phyloP scores from a whole-genome alignment of 1,139 yeast species.

The Yamadazyma atmosphaerica region DNA sequence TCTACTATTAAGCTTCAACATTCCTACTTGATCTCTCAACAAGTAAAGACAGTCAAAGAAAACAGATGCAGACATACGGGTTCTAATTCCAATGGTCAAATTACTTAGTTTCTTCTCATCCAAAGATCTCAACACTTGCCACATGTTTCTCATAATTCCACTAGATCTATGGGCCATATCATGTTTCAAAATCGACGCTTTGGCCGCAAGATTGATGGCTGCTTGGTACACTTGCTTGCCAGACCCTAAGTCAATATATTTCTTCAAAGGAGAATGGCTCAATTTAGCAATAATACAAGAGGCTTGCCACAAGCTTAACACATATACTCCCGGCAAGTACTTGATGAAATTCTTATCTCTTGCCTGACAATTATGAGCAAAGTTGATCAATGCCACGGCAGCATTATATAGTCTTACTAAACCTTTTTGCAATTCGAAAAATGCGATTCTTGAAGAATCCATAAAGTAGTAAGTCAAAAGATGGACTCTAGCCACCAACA shows the following conservation, averaged over 20 bases:
- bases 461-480: constrained; percentile 77
- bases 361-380: constrained; percentile 61
- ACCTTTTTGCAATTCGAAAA: constrained; percentile 70
- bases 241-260: constrained; percentile 63
- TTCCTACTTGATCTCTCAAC: constrained; percentile 82
- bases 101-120: constrained; percentile 41
- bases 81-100: constrained; percentile 59
- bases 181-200: constrained; percentile 84
- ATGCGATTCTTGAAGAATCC: constrained; percentile 57
- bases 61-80: constrained; percentile 89
- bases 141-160: constrained; percentile 90
- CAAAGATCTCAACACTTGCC: constrained; percentile 76
- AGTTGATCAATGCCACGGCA: constrained; percentile 68
- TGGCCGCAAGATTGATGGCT: constrained; percentile 69
- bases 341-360: constrained; percentile 64
- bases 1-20: constrained; percentile 57
- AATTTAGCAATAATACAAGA: constrained; percentile 80
- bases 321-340: constrained; percentile 81
- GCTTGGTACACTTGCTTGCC: constrained; percentile 73
- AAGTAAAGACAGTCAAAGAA: constrained; percentile 88
- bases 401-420: constrained; percentile 77
- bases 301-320: constrained; percentile 87
- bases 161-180: constrained; percentile 92
- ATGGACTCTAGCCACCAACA: constrained; percentile 75
- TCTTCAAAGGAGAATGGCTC: constrained; percentile 69